phyloP scores from a whole-genome alignment of 495 filamentous ascomycete genomes.

The Immersiella caudata region DNA sequence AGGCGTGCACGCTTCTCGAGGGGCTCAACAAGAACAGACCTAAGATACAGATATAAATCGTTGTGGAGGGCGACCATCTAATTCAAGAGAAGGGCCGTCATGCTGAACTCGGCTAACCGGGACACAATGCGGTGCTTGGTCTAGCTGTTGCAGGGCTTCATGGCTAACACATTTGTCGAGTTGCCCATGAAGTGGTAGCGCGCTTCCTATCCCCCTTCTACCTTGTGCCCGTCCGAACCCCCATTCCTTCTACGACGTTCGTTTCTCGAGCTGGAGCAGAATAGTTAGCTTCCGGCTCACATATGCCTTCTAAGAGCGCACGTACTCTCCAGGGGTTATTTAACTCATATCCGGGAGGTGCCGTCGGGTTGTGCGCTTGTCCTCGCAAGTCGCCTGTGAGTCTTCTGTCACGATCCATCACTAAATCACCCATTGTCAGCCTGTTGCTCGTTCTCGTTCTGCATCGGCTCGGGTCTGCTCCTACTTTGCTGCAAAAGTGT shows the following conservation, averaged over 20 bases:
- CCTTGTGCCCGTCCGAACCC: neutral
- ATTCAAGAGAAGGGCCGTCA: neutral
- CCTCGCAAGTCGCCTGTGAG: slow-evolving; percentile 85
- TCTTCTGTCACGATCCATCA: slow-evolving; percentile 95
- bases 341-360: slow-evolving; percentile 86
- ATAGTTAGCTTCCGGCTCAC: slow-evolving; percentile 16
- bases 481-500: slow-evolving; percentile 71
- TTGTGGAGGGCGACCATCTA: slow-evolving; percentile 17
- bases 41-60: slow-evolving; percentile 65
- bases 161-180: neutral
- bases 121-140: neutral
- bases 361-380: slow-evolving; percentile 76
- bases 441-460: neutral
- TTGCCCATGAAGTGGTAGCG: neutral
- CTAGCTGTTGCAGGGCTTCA: neutral
- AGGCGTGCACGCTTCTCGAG: slow-evolving; percentile 89
- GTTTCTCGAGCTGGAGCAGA: slow-evolving; percentile 52
- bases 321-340: slow-evolving; percentile 89
- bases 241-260: slow-evolving; percentile 40
- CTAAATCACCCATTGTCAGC: slow-evolving; percentile 52
- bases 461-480: slow-evolving; percentile 31
- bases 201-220: neutral
- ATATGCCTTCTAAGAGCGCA: neutral
- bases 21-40: slow-evolving; percentile 89
- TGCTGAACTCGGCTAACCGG: neutral